Evolutionary conservation across 495 filamentous ascomycete species (phyloP).

Genomic region (Daldinia vernicosa): DNA sequence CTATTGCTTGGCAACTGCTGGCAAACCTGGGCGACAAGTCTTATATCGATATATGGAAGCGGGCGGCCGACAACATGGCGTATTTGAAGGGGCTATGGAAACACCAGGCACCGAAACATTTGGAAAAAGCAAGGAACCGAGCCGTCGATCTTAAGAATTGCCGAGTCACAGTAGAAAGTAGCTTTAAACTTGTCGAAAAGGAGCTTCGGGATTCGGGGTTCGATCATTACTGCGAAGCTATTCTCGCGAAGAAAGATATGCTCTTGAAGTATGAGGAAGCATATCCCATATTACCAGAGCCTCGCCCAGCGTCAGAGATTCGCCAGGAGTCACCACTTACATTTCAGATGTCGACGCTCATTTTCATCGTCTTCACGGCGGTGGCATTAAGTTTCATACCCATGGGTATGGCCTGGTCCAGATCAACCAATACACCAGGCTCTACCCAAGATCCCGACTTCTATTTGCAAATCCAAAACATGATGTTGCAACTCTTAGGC

Average conservation of each 20-base stretch:
- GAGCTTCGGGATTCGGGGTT: slow-evolving; percentile 11
- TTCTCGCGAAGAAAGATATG: slow-evolving; percentile 15
- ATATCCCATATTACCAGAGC: slow-evolving; percentile 16
- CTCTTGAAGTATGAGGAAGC: slow-evolving; percentile 30
- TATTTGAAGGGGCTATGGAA: slow-evolving; percentile 11
- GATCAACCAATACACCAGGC: not conserved
- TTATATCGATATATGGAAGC: slow-evolving; percentile 27
- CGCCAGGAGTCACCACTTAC: not conserved
- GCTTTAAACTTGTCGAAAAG: slow-evolving; percentile 1
- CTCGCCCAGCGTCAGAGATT: not conserved
- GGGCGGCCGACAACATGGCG: slow-evolving; percentile 27
- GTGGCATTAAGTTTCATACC: not conserved
- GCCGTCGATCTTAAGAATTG: slow-evolving; percentile 17
- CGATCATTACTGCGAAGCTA: not conserved
- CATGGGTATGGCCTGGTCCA: slow-evolving; percentile 9
- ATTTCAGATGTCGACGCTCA: not conserved
- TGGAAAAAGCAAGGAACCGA: slow-evolving; percentile 2
- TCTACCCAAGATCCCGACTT: slow-evolving; percentile 24
- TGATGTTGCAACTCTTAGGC: not conserved
- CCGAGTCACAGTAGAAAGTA: not conserved
- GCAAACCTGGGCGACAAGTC: slow-evolving; percentile 10
- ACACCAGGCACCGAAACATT: slow-evolving; percentile 10
- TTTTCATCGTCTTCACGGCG: not conserved
- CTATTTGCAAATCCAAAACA: not conserved
- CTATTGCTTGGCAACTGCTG: slow-evolving; percentile 2